Percentiles rank a stretch among this genome's conserved stretches.
Evolutionary conservation across 2,329 filamentous ascomycete genomes (phyloP).

Genomic region (Arthrinium phaeospermum): DNA sequence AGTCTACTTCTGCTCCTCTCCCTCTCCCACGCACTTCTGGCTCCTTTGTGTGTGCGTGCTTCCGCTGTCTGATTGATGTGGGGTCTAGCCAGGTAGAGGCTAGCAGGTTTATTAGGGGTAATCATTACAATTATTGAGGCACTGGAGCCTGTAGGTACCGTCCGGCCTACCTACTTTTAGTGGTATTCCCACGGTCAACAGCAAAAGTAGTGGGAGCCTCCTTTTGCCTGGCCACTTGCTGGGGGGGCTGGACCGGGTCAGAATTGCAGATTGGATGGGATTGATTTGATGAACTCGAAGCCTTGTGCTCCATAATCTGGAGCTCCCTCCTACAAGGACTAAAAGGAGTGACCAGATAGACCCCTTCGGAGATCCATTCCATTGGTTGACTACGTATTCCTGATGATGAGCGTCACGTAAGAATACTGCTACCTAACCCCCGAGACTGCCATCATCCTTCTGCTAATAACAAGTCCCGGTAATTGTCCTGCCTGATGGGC

Average conservation of each 20-base stretch:
- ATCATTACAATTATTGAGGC: slow-evolving; percentile 10
- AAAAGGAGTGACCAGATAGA: slow-evolving; percentile 13
- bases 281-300: slow-evolving; percentile 13
- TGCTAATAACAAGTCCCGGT: slow-evolving; percentile 11
- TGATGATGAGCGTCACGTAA: slow-evolving; percentile 4
- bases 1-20: not conserved
- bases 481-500: not conserved
- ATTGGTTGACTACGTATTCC: slow-evolving; percentile 9
- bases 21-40: not conserved
- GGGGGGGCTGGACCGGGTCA: slow-evolving; percentile 11
- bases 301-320: slow-evolving; percentile 10
- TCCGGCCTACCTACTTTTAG: slow-evolving; percentile 6
- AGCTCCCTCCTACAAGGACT: not conserved
- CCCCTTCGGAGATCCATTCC: not conserved
- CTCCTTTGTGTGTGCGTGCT: slow-evolving; percentile 14
- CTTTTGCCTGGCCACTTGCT: not conserved
- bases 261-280: slow-evolving; percentile 14
- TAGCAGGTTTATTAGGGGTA: slow-evolving; percentile 16
- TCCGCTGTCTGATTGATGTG: slow-evolving; percentile 16
- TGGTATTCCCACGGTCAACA: not conserved
- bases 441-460: not conserved
- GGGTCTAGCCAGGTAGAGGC: slow-evolving; percentile 7
- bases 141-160: slow-evolving; percentile 12
- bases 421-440: not conserved
- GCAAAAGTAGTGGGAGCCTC: slow-evolving; percentile 15